Evolutionary conservation across 169 alveolate genomes (phyloP).

Genomic region (Perkinsus chesapeaki): DNA sequence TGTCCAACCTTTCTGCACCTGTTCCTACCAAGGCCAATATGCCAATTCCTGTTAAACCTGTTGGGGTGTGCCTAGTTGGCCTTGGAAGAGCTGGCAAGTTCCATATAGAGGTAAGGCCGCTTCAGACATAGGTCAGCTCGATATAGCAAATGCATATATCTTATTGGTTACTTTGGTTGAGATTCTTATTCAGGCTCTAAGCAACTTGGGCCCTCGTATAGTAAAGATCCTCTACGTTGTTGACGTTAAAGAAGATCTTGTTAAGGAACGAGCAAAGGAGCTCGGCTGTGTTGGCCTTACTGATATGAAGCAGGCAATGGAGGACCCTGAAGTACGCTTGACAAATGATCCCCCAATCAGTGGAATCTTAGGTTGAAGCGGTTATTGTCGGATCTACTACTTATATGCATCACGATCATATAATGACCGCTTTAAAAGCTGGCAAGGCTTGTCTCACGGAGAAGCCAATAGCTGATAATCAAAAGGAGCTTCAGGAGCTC

Average conservation of each 20-base stretch:
- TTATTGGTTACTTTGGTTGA: too few species aligned
- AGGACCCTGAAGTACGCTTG: neutral
- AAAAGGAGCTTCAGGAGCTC: neutral
- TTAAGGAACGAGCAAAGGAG: neutral
- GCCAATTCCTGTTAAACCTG: neutral
- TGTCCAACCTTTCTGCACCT: neutral
- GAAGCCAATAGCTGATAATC: neutral
- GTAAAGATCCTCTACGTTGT: neutral
- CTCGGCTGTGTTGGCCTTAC: neutral
- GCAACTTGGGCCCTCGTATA: neutral
- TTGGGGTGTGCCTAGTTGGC: neutral
- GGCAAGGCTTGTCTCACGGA: neutral
- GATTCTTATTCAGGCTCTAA: neutral
- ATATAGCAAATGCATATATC: too few species aligned
- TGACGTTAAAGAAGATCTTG: neutral
- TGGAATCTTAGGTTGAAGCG: neutral
- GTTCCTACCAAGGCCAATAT: neutral
- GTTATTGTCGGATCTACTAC: neutral
- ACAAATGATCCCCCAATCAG: neutral
- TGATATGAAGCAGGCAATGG: neutral
- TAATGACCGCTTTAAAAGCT: neutral
- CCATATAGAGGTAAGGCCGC: neutral
- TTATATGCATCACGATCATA: neutral
- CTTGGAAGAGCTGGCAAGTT: neutral
- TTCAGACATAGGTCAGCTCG: too few species aligned